These are phyloP conservation scores for Collybia sp. DNA, from an alignment of 768 basidiomycete genomes.

Conservation along the genomic window DNA sequence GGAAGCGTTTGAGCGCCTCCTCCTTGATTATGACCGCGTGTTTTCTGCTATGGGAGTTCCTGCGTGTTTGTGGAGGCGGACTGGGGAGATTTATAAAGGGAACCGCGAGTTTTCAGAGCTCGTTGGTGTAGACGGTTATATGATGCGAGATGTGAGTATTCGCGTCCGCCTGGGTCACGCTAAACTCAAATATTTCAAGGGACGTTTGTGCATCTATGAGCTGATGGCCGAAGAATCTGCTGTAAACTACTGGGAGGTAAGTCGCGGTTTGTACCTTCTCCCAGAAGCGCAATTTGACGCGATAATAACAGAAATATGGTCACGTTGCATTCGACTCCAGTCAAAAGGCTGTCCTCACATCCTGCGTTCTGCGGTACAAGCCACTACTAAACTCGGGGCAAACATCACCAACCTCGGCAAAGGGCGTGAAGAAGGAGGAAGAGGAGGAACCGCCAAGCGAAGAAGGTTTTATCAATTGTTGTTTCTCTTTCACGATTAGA, in stretches of 20 bases:
- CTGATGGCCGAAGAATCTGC: constrained; percentile 97
- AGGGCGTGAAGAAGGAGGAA: constrained; percentile 1
- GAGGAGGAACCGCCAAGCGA: constrained; percentile 35
- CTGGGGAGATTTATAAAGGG: constrained; percentile 98
- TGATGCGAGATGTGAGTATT: constrained; percentile 75
- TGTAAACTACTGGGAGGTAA: constrained; percentile 95
- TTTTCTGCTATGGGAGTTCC: constrained; percentile 96
- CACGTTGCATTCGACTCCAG: constrained; percentile 88
- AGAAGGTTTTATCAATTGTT: constrained; percentile 79
- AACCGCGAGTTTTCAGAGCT: constrained; percentile 95
- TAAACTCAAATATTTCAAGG: constrained; percentile 34
- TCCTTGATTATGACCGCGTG: constrained; percentile 93
- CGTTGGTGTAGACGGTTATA: constrained; percentile 80
- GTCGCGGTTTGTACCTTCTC: constrained; percentile 1
- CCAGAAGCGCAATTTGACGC: neutral
- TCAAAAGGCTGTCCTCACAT: constrained; percentile 91
- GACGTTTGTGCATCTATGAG: constrained; percentile 94
- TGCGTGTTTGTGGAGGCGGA: constrained; percentile 93
- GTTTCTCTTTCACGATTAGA: constrained; percentile 88
- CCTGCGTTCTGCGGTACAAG: constrained; percentile 82
- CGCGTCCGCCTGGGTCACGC: constrained; percentile 3
- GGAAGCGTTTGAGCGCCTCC: constrained; percentile 92
- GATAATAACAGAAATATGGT: constrained; percentile 77
- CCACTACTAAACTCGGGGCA: constrained; percentile 46
- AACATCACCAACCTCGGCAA: constrained; percentile 4